These are phyloP conservation scores for Didymella glomerata DNA, from an alignment of 2,329 filamentous ascomycete genomes.

Conservation along the genomic window DNA sequence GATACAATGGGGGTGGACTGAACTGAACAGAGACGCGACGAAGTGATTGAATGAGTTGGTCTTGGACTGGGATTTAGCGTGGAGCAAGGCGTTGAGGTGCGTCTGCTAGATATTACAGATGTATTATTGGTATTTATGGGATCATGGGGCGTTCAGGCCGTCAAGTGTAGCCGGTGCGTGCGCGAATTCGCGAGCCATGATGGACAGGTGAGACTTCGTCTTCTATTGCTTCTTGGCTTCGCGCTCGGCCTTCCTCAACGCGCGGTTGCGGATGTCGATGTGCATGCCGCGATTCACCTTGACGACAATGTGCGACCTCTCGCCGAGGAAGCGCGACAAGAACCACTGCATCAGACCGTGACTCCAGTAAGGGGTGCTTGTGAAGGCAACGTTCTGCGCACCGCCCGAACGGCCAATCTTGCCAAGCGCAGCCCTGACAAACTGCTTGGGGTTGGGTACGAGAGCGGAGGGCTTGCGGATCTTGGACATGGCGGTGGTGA, in stretches of 20 bases:
- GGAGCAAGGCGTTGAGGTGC: conserved; percentile 9
- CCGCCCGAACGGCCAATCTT: conserved; percentile 83
- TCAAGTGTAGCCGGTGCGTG: background rate
- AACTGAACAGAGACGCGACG: conserved; percentile 8
- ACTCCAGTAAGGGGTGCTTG: conserved; percentile 91
- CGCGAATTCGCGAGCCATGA: background rate
- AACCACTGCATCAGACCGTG: conserved; percentile 90
- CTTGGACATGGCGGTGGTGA: conserved; percentile 98
- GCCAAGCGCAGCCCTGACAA: conserved; percentile 78
- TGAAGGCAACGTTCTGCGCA: conserved; percentile 80
- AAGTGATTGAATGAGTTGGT: conserved; percentile 1
- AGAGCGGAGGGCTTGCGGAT: conserved; percentile 78
- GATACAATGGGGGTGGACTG: conserved; percentile 29
- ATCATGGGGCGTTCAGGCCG: background rate
- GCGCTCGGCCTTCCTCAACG: conserved; percentile 82
- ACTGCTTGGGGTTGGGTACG: conserved; percentile 82
- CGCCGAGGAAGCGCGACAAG: conserved; percentile 68
- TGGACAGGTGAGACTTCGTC: background rate
- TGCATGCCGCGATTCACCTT: conserved; percentile 76
- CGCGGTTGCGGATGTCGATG: conserved; percentile 79
- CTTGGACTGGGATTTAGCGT: background rate
- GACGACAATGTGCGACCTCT: conserved; percentile 66
- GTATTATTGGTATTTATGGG: conserved; percentile 6
- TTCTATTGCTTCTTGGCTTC: conserved; percentile 72
- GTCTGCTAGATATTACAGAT: background rate